phyloP scores from a whole-genome alignment of 208 protist genomes.

The Wallacemonas sp. region DNA sequence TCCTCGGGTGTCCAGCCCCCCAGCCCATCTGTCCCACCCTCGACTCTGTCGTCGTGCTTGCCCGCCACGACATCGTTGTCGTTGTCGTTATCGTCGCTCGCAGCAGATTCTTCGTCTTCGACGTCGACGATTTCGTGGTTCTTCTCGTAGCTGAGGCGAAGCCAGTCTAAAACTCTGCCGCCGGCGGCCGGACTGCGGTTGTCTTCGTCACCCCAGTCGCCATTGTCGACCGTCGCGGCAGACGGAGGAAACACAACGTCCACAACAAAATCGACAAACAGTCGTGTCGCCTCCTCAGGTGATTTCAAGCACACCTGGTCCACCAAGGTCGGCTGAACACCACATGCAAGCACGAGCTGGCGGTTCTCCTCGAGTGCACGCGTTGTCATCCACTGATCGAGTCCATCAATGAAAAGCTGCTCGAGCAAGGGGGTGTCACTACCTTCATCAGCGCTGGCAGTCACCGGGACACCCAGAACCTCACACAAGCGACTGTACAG shows the following conservation, averaged over 20 bases:
- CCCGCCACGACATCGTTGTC: too few species aligned
- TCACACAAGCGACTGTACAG: conserved; percentile 43
- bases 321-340: conserved; percentile 62
- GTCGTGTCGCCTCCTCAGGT: conserved; percentile 34
- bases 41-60: not conserved
- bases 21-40: conserved; percentile 9
- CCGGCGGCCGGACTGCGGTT: not conserved
- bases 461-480: conserved; percentile 36
- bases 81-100: not conserved
- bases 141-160: conserved; percentile 72
- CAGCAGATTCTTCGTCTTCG: conserved; percentile 20
- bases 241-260: conserved; percentile 80
- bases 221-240: not conserved
- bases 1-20: conserved; percentile 34
- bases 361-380: conserved; percentile 39
- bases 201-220: not conserved
- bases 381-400: conserved; percentile 68
- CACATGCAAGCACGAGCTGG: conserved; percentile 64
- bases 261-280: conserved; percentile 75
- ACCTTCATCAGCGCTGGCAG: not conserved
- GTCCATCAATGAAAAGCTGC: conserved; percentile 81
- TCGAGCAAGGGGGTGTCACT: conserved; percentile 38
- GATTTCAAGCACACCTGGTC: conserved; percentile 28
- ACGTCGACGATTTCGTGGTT: conserved; percentile 64
- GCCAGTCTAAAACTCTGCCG: conserved; percentile 56